Evolutionary conservation across 306 rosid species (phyloP).

Genomic region (Quercus glauca): DNA sequence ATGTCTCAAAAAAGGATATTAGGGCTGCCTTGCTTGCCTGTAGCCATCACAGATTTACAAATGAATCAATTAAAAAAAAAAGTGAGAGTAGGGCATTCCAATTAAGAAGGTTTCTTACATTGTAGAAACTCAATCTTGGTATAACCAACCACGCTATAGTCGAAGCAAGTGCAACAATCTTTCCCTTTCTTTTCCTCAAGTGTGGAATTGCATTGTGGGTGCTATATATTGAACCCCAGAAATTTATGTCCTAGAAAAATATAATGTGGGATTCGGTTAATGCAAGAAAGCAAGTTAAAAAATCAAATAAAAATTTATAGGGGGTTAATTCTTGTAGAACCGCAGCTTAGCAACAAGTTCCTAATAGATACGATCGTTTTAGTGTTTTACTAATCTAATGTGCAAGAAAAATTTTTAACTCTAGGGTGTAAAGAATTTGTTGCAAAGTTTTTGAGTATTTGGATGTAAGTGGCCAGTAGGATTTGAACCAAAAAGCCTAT

Average conservation of each 20-base stretch:
- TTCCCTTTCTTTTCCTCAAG: slow-evolving; percentile 13
- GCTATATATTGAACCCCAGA: slow-evolving; percentile 23
- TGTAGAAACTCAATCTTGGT: slow-evolving; percentile 8
- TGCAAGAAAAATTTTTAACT: no score
- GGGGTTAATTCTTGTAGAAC: no score
- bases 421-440: no score
- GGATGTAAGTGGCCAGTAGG: no score
- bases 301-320: no score
- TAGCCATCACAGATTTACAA: background rate
- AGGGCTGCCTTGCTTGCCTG: slow-evolving; percentile 57
- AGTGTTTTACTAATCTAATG: no score
- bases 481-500: no score
- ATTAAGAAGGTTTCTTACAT: background rate
- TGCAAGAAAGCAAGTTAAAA: no score
- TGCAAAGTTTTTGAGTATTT: no score
- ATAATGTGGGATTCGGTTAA: no score
- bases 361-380: no score
- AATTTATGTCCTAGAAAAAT: slow-evolving; percentile 11
- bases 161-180: slow-evolving; percentile 13
- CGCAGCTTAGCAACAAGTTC: no score
- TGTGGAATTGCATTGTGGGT: slow-evolving; percentile 13
- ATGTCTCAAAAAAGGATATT: slow-evolving; percentile 39
- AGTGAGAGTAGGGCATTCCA: background rate
- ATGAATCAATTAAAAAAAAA: background rate
- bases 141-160: background rate